Evolutionary conservation across 352 stramenopile genomes (phyloP).

Genomic region (Pythium graminicola): DNA sequence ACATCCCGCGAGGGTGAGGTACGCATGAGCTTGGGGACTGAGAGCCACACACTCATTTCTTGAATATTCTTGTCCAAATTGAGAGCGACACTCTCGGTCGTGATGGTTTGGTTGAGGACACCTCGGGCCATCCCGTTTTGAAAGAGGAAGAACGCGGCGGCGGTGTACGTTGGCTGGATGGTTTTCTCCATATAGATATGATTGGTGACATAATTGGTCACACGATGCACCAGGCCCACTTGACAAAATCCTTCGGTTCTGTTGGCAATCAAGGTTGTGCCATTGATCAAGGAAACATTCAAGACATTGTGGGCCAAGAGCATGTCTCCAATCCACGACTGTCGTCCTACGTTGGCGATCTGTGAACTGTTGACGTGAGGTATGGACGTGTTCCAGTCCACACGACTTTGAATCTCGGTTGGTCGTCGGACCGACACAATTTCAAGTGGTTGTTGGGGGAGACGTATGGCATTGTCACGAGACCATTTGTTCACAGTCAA

Average conservation of each 20-base stretch:
- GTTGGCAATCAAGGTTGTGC: too few relatives aligned
- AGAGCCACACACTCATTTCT: background rate
- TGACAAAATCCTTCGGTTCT: too few relatives aligned
- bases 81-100: background rate
- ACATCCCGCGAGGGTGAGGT: background rate
- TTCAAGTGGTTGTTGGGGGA: background rate
- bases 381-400: background rate
- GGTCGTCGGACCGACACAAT: background rate
- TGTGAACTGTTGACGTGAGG: background rate
- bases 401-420: background rate
- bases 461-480: too few relatives aligned
- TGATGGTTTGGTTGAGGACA: background rate
- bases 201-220: background rate
- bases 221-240: too few relatives aligned
- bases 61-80: background rate
- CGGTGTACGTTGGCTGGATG: background rate
- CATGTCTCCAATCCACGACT: background rate
- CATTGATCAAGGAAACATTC: background rate
- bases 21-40: background rate
- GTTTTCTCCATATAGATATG: slow-evolving; percentile 2
- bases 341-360: background rate
- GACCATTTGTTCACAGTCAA: too few relatives aligned
- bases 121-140: background rate
- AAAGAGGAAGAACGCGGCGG: background rate
- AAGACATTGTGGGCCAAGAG: background rate